These are phyloP conservation scores for Erysimum cheiri DNA, from an alignment of 441 rosid genomes.

Conservation along the genomic window DNA sequence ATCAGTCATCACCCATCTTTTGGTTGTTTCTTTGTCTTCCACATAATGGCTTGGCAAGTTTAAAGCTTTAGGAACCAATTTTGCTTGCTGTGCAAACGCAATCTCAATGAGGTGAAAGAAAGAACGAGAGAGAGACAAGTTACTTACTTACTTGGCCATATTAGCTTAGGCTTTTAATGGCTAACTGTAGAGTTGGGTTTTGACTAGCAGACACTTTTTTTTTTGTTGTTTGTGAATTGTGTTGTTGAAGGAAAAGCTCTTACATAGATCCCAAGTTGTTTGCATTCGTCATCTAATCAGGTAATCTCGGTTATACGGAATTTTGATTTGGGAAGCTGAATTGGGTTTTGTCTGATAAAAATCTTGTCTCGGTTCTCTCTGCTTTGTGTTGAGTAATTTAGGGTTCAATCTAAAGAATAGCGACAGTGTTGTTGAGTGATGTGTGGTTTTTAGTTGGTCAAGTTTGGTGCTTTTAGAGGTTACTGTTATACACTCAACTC, in stretches of 20 bases:
- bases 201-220: constrained; percentile 9
- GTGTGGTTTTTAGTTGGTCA: constrained; percentile 46
- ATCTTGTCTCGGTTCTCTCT: constrained; percentile 2
- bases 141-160: constrained; percentile 14
- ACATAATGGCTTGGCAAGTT: constrained; percentile 11
- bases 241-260: constrained; percentile 6
- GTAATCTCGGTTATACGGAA: not conserved
- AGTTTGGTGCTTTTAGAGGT: constrained; percentile 45
- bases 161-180: constrained; percentile 14
- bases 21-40: not conserved
- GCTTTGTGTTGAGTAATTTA: not conserved
- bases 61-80: constrained; percentile 3
- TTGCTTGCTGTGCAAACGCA: constrained; percentile 22
- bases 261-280: constrained; percentile 29
- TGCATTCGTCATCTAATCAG: constrained; percentile 26
- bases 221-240: not conserved
- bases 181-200: constrained; percentile 13
- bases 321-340: not conserved
- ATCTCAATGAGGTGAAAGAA: constrained; percentile 9
- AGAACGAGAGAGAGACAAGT: not conserved
- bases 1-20: not conserved
- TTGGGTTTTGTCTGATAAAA: constrained; percentile 6
- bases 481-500: constrained; percentile 8
- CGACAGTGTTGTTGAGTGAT: constrained; percentile 45
- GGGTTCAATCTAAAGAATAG: constrained; percentile 25